Evolutionary conservation across 164 flowering plant species (phyloP), one percentile per base, ranked within the genome.

Genomic region (Macadamia integrifolia): DNA sequence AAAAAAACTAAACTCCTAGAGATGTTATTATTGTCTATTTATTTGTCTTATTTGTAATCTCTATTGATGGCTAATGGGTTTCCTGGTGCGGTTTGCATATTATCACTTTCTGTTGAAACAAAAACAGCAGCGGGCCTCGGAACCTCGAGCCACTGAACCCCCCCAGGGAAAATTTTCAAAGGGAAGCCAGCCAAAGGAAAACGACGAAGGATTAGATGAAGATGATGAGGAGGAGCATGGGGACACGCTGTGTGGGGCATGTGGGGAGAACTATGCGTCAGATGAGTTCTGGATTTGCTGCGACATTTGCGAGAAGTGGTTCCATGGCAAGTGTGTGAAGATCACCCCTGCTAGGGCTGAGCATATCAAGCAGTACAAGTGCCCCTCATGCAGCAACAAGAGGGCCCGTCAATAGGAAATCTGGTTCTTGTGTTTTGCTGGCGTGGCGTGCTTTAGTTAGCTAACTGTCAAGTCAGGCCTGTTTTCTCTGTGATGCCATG

Each of bases 241-340:
- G 9, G 96, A 88, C 31, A 85, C 94, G 46, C 62, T 88, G 44
- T 92, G 98, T 62, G 98, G 97, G 32, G 93, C 92, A 15, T 92
- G 98, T 76, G 98, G 97, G 8, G 89, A 85, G 71, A 84, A 84
- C 80, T 87, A 92, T 77, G 86, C 85, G 13, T 67, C 90, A 0
- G 96, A 89, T 75, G 97, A 90, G 72, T 92, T 92, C 84, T 92
- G 96, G 96, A 88, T 92, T 53, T 90, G 92, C 80, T 92, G 98
- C 42, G 96, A 92, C 74, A 73, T 85, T 12, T 92, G 98, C 13
- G 95, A 89, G 78, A 83, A 72, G 77, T 92, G 96, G 97, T 92
- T 88, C 76, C 97, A 88, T 79, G 97, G 97, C 0, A 87, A 84
- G 78, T 92, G 96, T 57, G 97, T 92, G 73, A 92, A 89, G 83